phyloP scores from a whole-genome alignment of 257 asterid genomes.

The Datura wrightii region DNA sequence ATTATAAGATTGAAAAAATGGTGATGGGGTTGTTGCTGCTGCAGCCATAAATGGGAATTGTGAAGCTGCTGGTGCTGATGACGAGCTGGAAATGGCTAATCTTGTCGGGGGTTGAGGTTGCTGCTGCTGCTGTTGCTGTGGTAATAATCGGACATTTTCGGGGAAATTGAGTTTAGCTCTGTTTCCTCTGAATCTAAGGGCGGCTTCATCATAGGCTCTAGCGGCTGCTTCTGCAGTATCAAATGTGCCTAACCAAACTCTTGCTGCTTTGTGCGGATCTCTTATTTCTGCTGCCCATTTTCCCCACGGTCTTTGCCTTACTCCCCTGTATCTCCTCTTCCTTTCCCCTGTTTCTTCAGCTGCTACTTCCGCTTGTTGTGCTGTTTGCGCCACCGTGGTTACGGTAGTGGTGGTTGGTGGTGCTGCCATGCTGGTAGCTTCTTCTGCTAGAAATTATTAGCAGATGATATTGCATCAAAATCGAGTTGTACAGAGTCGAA shows the following conservation, averaged over 20 bases:
- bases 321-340: conserved; percentile 78
- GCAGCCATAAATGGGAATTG: not conserved
- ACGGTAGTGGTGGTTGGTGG: conserved; percentile 37
- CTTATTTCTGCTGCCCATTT: conserved; percentile 98
- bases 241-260: conserved; percentile 96
- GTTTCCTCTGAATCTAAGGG: conserved; percentile 80
- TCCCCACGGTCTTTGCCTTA: conserved; percentile 93
- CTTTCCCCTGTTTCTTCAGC: conserved; percentile 61
- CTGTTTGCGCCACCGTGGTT: not conserved
- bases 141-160: conserved; percentile 56
- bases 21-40: conserved; percentile 19
- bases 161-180: conserved; percentile 94
- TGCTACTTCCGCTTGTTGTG: conserved; percentile 39
- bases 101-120: conserved; percentile 33
- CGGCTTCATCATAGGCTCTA: conserved; percentile 89
- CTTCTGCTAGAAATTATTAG: conserved; percentile 31
- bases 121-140: conserved; percentile 37
- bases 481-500: not conserved
- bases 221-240: conserved; percentile 97
- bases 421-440: conserved; percentile 35
- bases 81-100: conserved; percentile 32
- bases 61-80: conserved; percentile 25
- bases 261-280: conserved; percentile 85
- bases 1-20: conserved; percentile 39
- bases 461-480: not conserved